phyloP scores from a whole-genome alignment of 148 eudicot genomes.

The Euryodendron excelsum region DNA sequence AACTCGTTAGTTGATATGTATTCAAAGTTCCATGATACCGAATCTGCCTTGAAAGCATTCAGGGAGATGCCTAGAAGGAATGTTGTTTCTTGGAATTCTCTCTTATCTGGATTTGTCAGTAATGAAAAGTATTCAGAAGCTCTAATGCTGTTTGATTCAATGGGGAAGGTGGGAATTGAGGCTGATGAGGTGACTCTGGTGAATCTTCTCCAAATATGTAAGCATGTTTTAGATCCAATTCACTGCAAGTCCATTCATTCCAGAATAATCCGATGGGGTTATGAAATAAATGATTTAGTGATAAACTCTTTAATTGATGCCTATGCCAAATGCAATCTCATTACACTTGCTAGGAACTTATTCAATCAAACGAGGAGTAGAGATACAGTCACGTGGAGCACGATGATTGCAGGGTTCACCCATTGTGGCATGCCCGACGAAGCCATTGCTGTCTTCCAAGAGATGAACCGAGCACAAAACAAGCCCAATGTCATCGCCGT shows the following conservation, averaged over 20 bases:
- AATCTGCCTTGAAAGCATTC: constrained; percentile 54
- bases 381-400: constrained; percentile 70
- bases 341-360: constrained; percentile 45
- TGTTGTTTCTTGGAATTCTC: constrained; percentile 71
- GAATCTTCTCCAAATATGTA: constrained; percentile 65
- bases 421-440: constrained; percentile 75
- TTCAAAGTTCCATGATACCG: constrained; percentile 50
- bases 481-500: constrained; percentile 44
- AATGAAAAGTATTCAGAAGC: constrained; percentile 61
- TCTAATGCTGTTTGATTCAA: constrained; percentile 41
- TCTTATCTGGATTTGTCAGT: constrained; percentile 61
- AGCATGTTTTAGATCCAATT: constrained; percentile 39
- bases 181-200: constrained; percentile 77
- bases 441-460: constrained; percentile 45
- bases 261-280: constrained; percentile 35
- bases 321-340: constrained; percentile 66
- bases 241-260: constrained; percentile 62
- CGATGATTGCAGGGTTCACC: constrained; percentile 80
- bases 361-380: constrained; percentile 36
- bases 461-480: constrained; percentile 38
- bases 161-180: constrained; percentile 45
- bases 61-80: constrained; percentile 50
- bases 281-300: constrained; percentile 57
- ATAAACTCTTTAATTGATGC: constrained; percentile 66
- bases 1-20: constrained; percentile 67